Conservation (phyloP, 179 eudicot genomes). For the Amaranthus tricolor region DNA sequence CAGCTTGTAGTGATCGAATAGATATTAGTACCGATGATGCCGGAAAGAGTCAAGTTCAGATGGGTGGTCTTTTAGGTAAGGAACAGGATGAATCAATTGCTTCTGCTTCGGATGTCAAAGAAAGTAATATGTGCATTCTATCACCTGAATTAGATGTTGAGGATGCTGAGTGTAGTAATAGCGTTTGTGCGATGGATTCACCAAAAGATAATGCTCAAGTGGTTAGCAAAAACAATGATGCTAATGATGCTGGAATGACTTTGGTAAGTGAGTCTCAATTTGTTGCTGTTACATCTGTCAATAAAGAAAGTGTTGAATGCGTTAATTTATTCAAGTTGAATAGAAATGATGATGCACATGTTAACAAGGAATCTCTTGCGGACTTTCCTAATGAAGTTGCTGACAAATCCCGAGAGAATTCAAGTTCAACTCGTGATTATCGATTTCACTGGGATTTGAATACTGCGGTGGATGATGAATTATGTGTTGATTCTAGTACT, state of each 20-base stretch:
- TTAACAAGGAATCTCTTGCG: slow-evolving; percentile 10
- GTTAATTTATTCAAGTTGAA: background rate
- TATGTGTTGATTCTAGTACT: slow-evolving; percentile 16
- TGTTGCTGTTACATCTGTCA: slow-evolving; percentile 1
- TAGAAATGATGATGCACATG: background rate
- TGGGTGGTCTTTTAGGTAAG: background rate
- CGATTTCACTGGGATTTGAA: slow-evolving; percentile 78
- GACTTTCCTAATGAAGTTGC: slow-evolving; percentile 14
- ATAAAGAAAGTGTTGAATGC: background rate
- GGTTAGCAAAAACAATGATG: slow-evolving; percentile 14
- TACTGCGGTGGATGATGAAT: slow-evolving; percentile 47
- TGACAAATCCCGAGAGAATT: background rate
- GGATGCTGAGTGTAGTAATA: background rate
- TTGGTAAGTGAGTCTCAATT: slow-evolving; percentile 1
- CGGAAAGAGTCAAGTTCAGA: slow-evolving; percentile 22
- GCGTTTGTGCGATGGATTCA: background rate
- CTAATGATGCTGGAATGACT: slow-evolving; percentile 16
- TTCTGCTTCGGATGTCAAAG: background rate
- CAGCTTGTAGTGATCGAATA: slow-evolving; percentile 56
- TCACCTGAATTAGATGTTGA: background rate
- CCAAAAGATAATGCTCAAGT: slow-evolving; percentile 3
- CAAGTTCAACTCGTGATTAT: slow-evolving; percentile 30
- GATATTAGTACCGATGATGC: slow-evolving; percentile 29
- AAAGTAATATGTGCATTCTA: background rate
- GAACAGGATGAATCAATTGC: slow-evolving; percentile 9